Conservation (phyloP, 129 eudicot species). For the Sambucus nigra region DNA sequence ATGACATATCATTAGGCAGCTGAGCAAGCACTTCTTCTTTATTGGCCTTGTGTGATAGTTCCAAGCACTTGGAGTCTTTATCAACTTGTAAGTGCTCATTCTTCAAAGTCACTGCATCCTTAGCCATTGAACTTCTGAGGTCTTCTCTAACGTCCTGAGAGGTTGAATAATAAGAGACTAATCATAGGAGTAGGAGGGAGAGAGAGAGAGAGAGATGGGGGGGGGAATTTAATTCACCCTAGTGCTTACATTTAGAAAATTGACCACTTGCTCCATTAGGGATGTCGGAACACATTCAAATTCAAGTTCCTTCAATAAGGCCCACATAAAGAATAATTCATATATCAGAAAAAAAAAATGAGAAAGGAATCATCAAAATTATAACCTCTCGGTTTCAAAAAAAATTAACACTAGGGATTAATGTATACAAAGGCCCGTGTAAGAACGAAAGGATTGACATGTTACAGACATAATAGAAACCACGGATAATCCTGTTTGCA, state of each 20-base stretch:
- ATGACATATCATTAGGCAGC: slow-evolving; percentile 25
- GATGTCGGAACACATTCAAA: slow-evolving; percentile 87
- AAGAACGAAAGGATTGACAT: too few species aligned
- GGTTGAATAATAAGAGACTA: slow-evolving; percentile 8
- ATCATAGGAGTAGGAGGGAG: too few species aligned
- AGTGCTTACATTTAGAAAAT: slow-evolving; percentile 70
- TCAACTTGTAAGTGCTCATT: slow-evolving; percentile 50
- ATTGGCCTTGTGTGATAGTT: too few species aligned
- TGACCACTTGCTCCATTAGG: slow-evolving; percentile 69
- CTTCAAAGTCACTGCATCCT: slow-evolving; percentile 73
- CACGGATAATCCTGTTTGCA: too few species aligned
- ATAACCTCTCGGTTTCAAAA: too few species aligned
- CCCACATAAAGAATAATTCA: slow-evolving; percentile 5
- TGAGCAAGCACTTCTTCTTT: slow-evolving; percentile 18
- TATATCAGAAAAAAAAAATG: slow-evolving; percentile 6
- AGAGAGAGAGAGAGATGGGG: too few species aligned
- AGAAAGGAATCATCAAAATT: too few species aligned
- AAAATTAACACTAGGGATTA: too few species aligned
- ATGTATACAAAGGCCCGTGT: too few species aligned
- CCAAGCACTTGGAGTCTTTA: slow-evolving; percentile 21
- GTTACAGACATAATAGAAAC: too few species aligned
- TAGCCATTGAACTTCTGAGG: slow-evolving; percentile 82
- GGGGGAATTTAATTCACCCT: slow-evolving; percentile 12
- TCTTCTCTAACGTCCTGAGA: slow-evolving; percentile 77
- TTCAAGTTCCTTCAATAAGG: slow-evolving; percentile 46